These are phyloP conservation scores for Hericium coralloides DNA, from an alignment of 768 basidiomycete genomes.

Conservation along the genomic window DNA sequence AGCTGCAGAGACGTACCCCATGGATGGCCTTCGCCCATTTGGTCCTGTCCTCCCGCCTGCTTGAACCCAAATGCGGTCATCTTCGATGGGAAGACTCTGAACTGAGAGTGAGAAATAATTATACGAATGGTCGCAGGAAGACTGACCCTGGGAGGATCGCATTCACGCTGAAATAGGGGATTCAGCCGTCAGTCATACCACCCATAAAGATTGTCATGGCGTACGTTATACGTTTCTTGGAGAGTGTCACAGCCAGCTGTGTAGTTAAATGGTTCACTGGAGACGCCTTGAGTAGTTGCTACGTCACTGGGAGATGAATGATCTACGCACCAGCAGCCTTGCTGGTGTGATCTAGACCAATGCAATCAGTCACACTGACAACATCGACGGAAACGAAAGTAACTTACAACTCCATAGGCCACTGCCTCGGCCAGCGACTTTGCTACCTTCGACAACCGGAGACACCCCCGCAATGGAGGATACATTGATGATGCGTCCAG, in stretches of 20 bases:
- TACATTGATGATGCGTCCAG: conserved; percentile 75
- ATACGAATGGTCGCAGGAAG: not conserved
- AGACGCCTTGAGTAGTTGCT: not conserved
- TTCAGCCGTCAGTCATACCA: not conserved
- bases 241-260: conserved; percentile 58
- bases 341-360: conserved; percentile 56
- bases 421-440: conserved; percentile 41
- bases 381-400: not conserved
- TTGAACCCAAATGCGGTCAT: conserved; percentile 74
- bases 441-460: conserved; percentile 37
- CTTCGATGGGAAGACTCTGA: conserved; percentile 72
- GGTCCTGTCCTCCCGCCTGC: conserved; percentile 37
- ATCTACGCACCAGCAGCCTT: conserved; percentile 50
- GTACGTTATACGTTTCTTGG: conserved; percentile 52
- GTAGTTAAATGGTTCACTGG: conserved; percentile 71
- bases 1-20: conserved; percentile 36
- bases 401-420: conserved; percentile 77
- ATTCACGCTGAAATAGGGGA: conserved; percentile 47
- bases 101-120: not conserved
- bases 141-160: conserved; percentile 74
- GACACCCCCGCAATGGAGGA: conserved; percentile 60
- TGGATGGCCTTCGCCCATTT: conserved; percentile 47
- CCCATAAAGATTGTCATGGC: conserved; percentile 19
- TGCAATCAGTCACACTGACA: not conserved
- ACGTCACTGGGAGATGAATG: not conserved